Evolutionary conservation across 805 yeast species (phyloP).

Genomic region (Barnettozyma salicaria): DNA sequence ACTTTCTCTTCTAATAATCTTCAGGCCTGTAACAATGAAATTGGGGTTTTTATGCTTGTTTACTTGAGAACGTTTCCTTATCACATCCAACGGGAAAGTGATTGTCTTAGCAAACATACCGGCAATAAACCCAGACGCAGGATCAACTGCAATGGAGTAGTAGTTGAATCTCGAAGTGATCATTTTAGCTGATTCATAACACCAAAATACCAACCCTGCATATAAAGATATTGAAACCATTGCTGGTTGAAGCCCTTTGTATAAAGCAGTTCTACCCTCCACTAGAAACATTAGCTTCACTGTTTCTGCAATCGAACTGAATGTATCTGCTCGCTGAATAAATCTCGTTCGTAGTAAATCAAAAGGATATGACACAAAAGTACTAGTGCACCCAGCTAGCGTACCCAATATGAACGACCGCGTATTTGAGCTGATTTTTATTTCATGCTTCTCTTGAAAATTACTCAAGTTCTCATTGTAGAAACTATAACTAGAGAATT

Average conservation of each 20-base stretch:
- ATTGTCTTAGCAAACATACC: constrained; percentile 68
- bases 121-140: constrained; percentile 65
- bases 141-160: constrained; percentile 33
- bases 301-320: constrained; percentile 26
- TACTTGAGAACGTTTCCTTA: constrained; percentile 74
- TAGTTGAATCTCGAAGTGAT: constrained; percentile 10
- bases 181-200: constrained; percentile 42
- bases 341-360: constrained; percentile 85
- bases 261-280: constrained; percentile 44
- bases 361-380: constrained; percentile 76
- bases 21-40: constrained; percentile 28
- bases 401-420: constrained; percentile 59
- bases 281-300: constrained; percentile 28
- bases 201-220: constrained; percentile 70
- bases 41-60: constrained; percentile 30
- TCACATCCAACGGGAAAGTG: constrained; percentile 81
- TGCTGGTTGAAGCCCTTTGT: constrained; percentile 43
- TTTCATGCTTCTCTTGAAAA: constrained; percentile 20
- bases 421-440: constrained; percentile 21
- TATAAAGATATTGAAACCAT: constrained; percentile 60
- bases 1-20: constrained; percentile 53
- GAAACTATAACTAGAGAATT: constrained; percentile 66
- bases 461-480: constrained; percentile 41
- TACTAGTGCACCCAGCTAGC: constrained; percentile 69
- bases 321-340: constrained; percentile 32